phyloP scores from a whole-genome alignment of 306 rosid genomes.

The Trichosanthes cucumerina region DNA sequence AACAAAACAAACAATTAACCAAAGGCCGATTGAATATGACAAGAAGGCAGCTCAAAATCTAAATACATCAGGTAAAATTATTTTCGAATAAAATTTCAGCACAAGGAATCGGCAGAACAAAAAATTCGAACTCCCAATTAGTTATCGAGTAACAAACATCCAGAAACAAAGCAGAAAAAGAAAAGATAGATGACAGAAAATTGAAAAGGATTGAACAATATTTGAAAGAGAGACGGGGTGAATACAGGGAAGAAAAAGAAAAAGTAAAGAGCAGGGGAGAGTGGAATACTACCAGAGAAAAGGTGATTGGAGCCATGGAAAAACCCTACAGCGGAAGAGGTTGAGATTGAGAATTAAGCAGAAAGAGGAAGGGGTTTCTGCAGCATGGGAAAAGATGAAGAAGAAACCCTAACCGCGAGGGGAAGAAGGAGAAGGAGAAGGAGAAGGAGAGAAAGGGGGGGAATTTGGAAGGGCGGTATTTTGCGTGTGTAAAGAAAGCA shows the following conservation, averaged over 20 bases:
- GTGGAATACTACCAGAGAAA: conserved; percentile 10
- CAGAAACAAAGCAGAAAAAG: background rate
- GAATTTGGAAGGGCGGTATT: background rate
- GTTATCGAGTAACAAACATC: background rate
- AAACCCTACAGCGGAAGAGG: conserved; percentile 18
- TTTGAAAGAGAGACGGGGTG: background rate
- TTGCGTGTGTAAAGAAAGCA: conserved; percentile 2
- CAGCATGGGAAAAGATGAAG: conserved; percentile 18
- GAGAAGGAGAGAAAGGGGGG: background rate
- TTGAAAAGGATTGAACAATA: background rate
- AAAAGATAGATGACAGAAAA: background rate
- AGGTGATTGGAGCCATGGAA: conserved; percentile 25
- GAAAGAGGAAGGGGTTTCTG: conserved; percentile 11
- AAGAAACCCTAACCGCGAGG: conserved; percentile 62
- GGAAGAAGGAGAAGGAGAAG: conserved; percentile 2
- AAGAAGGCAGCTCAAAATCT: background rate
- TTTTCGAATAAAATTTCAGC: background rate
- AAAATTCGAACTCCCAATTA: background rate
- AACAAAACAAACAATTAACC: background rate
- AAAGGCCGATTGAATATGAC: background rate
- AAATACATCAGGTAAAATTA: background rate
- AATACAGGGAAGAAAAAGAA: background rate
- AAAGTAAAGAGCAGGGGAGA: background rate
- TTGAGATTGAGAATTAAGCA: conserved; percentile 12
- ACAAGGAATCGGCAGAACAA: background rate